These are phyloP conservation scores for Pythium pectinolyticum DNA, from an alignment of 352 stramenopile genomes.

Conservation along the genomic window DNA sequence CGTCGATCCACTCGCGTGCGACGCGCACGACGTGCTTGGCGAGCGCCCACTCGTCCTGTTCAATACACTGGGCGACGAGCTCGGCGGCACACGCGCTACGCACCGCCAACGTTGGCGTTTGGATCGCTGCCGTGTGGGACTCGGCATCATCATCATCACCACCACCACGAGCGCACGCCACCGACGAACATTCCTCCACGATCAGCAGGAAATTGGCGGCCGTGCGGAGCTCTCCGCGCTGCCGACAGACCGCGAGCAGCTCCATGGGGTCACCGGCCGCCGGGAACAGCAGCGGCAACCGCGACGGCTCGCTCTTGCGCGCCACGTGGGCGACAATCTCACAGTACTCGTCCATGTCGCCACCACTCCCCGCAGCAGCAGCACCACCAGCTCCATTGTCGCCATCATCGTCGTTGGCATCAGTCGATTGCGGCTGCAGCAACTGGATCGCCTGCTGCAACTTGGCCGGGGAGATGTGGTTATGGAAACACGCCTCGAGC, in stretches of 20 bases:
- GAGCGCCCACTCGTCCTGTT: slow-evolving; percentile 74
- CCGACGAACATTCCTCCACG: slow-evolving; percentile 62
- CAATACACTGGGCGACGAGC: slow-evolving; percentile 66
- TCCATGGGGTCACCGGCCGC: slow-evolving; percentile 64
- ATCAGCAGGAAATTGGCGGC: slow-evolving; percentile 85
- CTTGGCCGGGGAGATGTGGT: slow-evolving; percentile 41
- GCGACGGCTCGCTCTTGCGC: slow-evolving; percentile 81
- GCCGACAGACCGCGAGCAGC: slow-evolving; percentile 58
- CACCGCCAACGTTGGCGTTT: slow-evolving; percentile 23
- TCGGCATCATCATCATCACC: neutral
- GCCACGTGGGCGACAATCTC: slow-evolving; percentile 84
- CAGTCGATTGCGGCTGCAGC: slow-evolving; percentile 33
- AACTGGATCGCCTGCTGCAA: slow-evolving; percentile 53
- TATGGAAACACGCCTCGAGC: slow-evolving; percentile 63
- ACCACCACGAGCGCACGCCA: too few species aligned
- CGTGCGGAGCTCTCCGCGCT: slow-evolving; percentile 70
- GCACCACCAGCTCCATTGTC: too few species aligned
- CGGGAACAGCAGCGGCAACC: slow-evolving; percentile 68
- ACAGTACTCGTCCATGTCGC: slow-evolving; percentile 82
- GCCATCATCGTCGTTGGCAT: neutral
- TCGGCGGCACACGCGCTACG: slow-evolving; percentile 62
- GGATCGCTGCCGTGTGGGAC: neutral
- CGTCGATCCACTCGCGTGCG: slow-evolving; percentile 73
- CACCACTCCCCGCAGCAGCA: too few species aligned
- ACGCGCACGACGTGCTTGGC: slow-evolving; percentile 81